Evolutionary conservation across 2,329 filamentous ascomycete genomes (phyloP), one percentile per base, ranked within the genome.

Genomic region (Stromatinia cepivora): DNA sequence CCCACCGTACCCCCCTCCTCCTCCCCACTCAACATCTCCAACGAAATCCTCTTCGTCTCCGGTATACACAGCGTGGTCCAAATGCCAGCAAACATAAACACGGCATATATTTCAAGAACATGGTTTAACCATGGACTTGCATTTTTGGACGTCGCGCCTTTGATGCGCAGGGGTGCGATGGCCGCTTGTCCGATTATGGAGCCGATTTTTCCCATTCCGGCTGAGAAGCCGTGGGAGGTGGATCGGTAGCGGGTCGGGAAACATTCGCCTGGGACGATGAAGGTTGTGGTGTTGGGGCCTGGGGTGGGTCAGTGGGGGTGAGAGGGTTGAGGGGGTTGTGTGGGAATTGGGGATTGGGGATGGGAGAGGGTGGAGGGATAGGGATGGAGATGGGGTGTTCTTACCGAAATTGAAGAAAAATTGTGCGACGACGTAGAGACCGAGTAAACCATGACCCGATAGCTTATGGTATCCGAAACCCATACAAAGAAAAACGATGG

Each of bases 41-140:
- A 82, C 0, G 91, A 92, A 79, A 88, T 85, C 1, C 90, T 84
- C 81, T 91, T 93, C 0, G 90, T 93, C 81, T 93, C 92, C 0
- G 91, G 91, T 39, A 94, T 90, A 45, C 94, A 80, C 4, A 94
- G 80, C 1, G 89, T 88, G 1, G 87, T 88, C 62, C 92, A 80
- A 67, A 87, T 84, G 59, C 92, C 92, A 56, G 85, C 84, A 5
- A 94, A 82, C 92, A 94, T 94, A 82, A 94, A 93, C 11, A 92
- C 83, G 0, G 90, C 90, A 78, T 92, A 93, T 58, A 94, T 90
- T 78, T 92, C 84, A 81, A 94, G 88, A 57, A 94, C 86, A 70
- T 90, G 88, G 79, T 91, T 85, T 67, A 94, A 83, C 85, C 89
- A 91, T 6, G 69, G 69, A 22, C 45, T 70, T 31, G 69, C 48